Conservation (phyloP, 2,329 filamentous ascomycete genomes). For the Leptodontidium sp. region DNA sequence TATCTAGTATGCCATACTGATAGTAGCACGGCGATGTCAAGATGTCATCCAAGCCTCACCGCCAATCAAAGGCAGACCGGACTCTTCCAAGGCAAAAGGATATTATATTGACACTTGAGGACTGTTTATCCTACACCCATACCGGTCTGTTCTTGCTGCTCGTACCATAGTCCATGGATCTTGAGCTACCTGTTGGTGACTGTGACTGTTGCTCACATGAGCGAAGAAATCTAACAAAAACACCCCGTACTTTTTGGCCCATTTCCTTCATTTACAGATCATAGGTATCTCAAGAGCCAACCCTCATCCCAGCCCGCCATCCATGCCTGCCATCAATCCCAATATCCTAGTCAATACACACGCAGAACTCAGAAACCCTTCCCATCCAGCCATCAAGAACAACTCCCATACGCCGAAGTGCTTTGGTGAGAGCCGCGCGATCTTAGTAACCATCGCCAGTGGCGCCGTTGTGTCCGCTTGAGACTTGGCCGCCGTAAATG, state of each 20-base stretch:
- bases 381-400: slow-evolving; percentile 25
- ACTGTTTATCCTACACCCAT: slow-evolving; percentile 46
- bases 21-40: too few relatives aligned
- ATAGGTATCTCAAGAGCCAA: slow-evolving; percentile 34
- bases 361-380: slow-evolving; percentile 35
- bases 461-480: slow-evolving; percentile 66
- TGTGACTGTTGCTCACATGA: slow-evolving; percentile 40
- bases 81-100: slow-evolving; percentile 17
- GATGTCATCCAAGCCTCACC: too few relatives aligned
- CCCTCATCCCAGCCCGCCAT: slow-evolving; percentile 24
- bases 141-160: slow-evolving; percentile 36
- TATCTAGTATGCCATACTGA: too few relatives aligned
- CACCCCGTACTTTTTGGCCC: slow-evolving; percentile 42
- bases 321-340: slow-evolving; percentile 35
- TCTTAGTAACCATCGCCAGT: slow-evolving; percentile 43
- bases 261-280: slow-evolving; percentile 43
- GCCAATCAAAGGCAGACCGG: too few relatives aligned
- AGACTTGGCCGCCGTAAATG: slow-evolving; percentile 56
- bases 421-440: slow-evolving; percentile 25
- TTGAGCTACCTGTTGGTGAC: slow-evolving; percentile 33
- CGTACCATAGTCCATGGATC: slow-evolving; percentile 32
- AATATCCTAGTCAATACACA: slow-evolving; percentile 45
- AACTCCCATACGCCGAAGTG: slow-evolving; percentile 37
- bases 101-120: slow-evolving; percentile 40
- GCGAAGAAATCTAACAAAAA: slow-evolving; percentile 44